Evolutionary conservation across 768 basidiomycete species (phyloP), one percentile per base, ranked within the genome.

Genomic region (Lactifluus pinguis): DNA sequence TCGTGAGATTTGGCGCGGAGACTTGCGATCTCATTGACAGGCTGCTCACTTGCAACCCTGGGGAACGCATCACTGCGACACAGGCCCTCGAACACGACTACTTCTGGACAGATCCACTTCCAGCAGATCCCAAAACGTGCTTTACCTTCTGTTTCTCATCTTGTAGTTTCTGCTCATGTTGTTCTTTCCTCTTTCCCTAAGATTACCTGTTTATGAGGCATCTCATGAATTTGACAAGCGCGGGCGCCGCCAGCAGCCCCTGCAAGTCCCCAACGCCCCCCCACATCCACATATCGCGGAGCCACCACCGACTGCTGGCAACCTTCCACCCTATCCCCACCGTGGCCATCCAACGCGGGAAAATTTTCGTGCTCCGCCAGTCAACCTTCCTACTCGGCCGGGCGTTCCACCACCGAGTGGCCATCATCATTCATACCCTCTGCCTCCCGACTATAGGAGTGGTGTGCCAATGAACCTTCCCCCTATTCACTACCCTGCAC

Each of bases 21-120:
- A 90, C 89, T 1, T 82, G 80, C 39, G 92, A 95, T 70, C 76
- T 98, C 29, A 68, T 97, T 64, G 92, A 94, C 66, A 85, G 84
- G 68, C 74, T 98, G 39, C 75, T 98, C 30, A 83, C 78, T 0
- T 86, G 92, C 66, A 89, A 98, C 70, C 95, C 95, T 2, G 78
- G 79, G 62, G 82, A 88, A 59, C 81, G 95, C 19, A 80, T 93
- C 44, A 93, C 94, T 1, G 95, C 95, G 9, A 73, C 81, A 2
- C 80, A 92, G 60, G 95, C 95, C 0, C 79, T 98, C 55, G 87
- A 94, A 66, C 93, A 98, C 69, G 85, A 89, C 19, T 98, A 93
- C 76, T 97, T 98, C 72, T 97, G 92, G 91, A 86, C 85, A 0
- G 85, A 90, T 64, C 95, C 95, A 0, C 68, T 92, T 41, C 90